phyloP scores from a whole-genome alignment of 2,329 filamentous ascomycete genomes.

The Aulographum hederae region DNA sequence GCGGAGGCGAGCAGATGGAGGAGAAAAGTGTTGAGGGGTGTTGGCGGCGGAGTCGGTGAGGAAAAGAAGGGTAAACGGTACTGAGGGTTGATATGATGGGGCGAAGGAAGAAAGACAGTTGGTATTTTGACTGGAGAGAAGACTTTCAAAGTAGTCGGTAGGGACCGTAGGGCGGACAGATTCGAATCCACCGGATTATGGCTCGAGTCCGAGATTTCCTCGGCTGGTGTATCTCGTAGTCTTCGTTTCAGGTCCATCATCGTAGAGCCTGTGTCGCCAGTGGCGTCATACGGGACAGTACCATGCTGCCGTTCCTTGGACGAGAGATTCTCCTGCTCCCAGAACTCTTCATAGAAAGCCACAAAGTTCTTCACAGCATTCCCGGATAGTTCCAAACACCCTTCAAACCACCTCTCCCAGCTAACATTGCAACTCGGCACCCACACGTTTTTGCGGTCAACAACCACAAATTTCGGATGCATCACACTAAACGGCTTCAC shows the following conservation, averaged over 20 bases:
- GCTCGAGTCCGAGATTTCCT: background rate
- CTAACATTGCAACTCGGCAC: constrained; percentile 71
- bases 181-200: background rate
- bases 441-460: constrained; percentile 49
- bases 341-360: constrained; percentile 50
- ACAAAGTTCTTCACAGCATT: constrained; percentile 42
- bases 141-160: background rate
- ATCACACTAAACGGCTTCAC: constrained; percentile 69
- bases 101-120: constrained; percentile 54
- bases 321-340: constrained; percentile 31
- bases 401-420: constrained; percentile 79
- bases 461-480: constrained; percentile 66
- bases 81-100: constrained; percentile 50
- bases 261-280: no score
- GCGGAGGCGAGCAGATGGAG: constrained; percentile 43
- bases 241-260: no score
- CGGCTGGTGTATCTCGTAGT: no score
- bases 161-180: background rate
- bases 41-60: constrained; percentile 39
- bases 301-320: no score
- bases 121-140: constrained; percentile 19
- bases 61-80: constrained; percentile 37
- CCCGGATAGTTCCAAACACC: constrained; percentile 49
- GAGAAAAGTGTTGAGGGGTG: constrained; percentile 49
- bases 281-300: background rate